phyloP scores from a whole-genome alignment of 1,139 yeast species.

The Geotrichum bryndzae region DNA sequence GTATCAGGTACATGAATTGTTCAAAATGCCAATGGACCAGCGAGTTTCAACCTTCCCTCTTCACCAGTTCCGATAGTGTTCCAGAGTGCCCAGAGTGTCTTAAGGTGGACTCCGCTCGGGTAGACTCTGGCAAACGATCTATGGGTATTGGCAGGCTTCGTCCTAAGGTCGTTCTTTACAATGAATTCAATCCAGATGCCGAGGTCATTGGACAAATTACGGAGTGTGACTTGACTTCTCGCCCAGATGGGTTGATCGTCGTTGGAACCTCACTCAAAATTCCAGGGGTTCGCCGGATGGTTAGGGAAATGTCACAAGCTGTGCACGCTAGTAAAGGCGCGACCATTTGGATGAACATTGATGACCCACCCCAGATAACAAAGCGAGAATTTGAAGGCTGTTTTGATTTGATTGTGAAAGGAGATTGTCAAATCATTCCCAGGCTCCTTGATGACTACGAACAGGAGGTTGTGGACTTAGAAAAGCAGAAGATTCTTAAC shows the following conservation, averaged over 20 bases:
- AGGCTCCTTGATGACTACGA: constrained; percentile 34
- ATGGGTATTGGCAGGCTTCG: constrained; percentile 73
- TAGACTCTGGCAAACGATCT: constrained; percentile 60
- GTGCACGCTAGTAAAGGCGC: constrained; percentile 56
- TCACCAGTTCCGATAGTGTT: constrained; percentile 27
- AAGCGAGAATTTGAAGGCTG: constrained; percentile 45
- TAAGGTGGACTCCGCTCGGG: constrained; percentile 47
- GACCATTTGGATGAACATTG: constrained; percentile 53
- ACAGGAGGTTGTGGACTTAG: constrained; percentile 15
- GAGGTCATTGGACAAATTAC: constrained; percentile 73
- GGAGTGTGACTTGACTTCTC: constrained; percentile 54
- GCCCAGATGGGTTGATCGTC: constrained; percentile 71
- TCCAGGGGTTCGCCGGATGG: constrained; percentile 77
- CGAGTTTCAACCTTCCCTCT: constrained; percentile 39
- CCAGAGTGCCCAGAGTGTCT: constrained; percentile 56
- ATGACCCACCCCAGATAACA: constrained; percentile 41
- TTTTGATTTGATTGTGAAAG: constrained; percentile 50
- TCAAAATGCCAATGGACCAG: constrained; percentile 59
- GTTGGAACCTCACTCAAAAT: constrained; percentile 84
- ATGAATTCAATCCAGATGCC: constrained; percentile 83
- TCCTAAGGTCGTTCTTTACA: constrained; percentile 78
- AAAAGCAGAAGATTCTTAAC: neutral
- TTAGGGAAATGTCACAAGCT: constrained; percentile 59
- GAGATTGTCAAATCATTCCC: constrained; percentile 54
- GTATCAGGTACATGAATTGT: constrained; percentile 63